A percentile compares a stretch with the other conserved stretches of the same genome.
Conservation (phyloP, 495 filamentous ascomycete species). For the Xylaria sp. region DNA sequence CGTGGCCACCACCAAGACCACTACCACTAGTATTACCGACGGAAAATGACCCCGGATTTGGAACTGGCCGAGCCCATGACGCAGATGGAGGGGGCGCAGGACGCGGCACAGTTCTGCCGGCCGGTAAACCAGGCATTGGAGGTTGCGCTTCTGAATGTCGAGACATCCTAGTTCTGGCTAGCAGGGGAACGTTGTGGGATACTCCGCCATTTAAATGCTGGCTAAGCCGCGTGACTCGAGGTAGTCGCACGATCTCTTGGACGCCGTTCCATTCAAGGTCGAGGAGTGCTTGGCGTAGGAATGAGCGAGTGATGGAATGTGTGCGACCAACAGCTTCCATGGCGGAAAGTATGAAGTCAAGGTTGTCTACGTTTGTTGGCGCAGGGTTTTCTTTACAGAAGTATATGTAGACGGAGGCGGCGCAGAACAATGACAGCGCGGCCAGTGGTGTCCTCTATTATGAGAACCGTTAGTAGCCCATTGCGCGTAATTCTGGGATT, state of each 20-base stretch:
- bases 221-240: conserved; percentile 26
- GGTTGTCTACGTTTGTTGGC: conserved; percentile 40
- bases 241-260: conserved; percentile 28
- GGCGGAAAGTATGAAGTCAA: conserved; percentile 48
- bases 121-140: conserved; percentile 44
- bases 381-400: conserved; percentile 37
- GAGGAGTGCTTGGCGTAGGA: conserved; percentile 48
- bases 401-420: conserved; percentile 49
- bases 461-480: conserved; percentile 6
- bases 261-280: conserved; percentile 51
- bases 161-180: conserved; percentile 44
- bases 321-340: conserved; percentile 48
- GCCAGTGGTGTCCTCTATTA: conserved; percentile 48
- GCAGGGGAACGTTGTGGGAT: conserved; percentile 47
- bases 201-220: conserved; percentile 12
- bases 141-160: conserved; percentile 40
- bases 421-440: conserved; percentile 52
- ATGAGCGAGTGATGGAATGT: conserved; percentile 48
- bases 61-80: background rate
- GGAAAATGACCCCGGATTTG: background rate
- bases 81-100: background rate
- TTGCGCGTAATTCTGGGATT: background rate
- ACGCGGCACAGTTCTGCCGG: conserved; percentile 29
- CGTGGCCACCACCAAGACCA: background rate
- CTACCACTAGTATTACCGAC: background rate